A percentile compares a stretch with the other conserved stretches of the same genome.
These are phyloP conservation scores for Hypoxylon subgilvum DNA, from an alignment of 495 filamentous ascomycete species.

Conservation along the genomic window DNA sequence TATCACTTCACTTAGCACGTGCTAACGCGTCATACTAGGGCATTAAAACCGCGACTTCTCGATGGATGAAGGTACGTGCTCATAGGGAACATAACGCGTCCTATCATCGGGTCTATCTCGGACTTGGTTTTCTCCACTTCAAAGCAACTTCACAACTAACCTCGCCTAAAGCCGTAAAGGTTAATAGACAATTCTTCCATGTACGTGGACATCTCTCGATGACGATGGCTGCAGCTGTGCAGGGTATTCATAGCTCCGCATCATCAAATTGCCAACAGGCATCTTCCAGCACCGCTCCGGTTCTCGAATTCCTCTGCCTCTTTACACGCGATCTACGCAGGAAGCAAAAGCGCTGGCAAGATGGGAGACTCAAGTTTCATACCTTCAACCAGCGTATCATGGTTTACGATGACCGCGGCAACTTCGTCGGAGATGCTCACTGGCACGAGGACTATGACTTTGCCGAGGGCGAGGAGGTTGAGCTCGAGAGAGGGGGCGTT, in stretches of 20 bases:
- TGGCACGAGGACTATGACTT: slow-evolving; percentile 71
- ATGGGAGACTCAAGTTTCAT: slow-evolving; percentile 85
- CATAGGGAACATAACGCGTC: neutral
- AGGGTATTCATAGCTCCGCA: slow-evolving; percentile 31
- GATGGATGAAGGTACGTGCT: neutral
- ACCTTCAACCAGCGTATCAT: slow-evolving; percentile 90
- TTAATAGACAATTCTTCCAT: too few relatives aligned
- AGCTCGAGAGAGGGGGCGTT: slow-evolving; percentile 73
- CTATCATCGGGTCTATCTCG: too few relatives aligned
- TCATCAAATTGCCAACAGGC: slow-evolving; percentile 32
- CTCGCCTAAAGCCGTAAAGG: too few relatives aligned
- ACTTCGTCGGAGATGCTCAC: slow-evolving; percentile 84
- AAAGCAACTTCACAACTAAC: too few relatives aligned
- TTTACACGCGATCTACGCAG: slow-evolving; percentile 83
- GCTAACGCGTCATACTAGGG: slow-evolving; percentile 18
- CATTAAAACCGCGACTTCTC: slow-evolving; percentile 9
- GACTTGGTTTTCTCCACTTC: too few relatives aligned
- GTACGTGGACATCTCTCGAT: neutral
- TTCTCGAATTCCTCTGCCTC: slow-evolving; percentile 81
- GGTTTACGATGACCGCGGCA: slow-evolving; percentile 82
- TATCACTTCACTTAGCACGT: too few relatives aligned
- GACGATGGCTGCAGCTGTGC: slow-evolving; percentile 29
- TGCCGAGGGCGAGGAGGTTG: slow-evolving; percentile 79
- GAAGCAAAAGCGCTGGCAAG: slow-evolving; percentile 92
- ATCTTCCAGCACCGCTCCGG: slow-evolving; percentile 70